Base-by-base conservation (phyloP, 768 basidiomycete genomes). In the Kwoniella sp. region DNA sequence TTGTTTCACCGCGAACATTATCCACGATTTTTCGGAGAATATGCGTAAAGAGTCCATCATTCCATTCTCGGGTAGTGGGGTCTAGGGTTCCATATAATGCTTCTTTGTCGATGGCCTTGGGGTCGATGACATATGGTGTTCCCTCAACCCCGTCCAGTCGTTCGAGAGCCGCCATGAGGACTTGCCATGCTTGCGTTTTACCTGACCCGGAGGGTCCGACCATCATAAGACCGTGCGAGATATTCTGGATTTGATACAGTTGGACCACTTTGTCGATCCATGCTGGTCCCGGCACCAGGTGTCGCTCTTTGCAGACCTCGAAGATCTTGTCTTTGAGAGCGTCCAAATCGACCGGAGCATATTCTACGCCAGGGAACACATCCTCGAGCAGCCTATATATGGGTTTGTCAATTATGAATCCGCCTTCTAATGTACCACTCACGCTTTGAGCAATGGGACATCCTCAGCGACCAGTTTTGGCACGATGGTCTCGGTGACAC, bases 141-240 rank as follows among this genome's bases (percentile, higher is more conserved):
- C 96, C 93, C 81, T 99, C 96, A 50, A 87, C 83, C 29, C 93
- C 94, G 79, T 97, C 94, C 28, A 97, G 83, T 13, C 91, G 86
- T 79, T 96, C 92, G 55, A 98, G 84, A 0, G 96, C 95, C 8
- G 88, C 86, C 28, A 99, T 85, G 2, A 99, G 85, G 48, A 97
- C 92, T 74, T 90, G 90, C 96, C 96, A 98, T 0, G 96, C 94
- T 70, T 93, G 91, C 1, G 91, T 95, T 82, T 99, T 99, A 30
- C 96, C 96, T 54, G 87, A 93, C 28, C 95, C 96, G 12, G 96
- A 97, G 0, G 96, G 89, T 0, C 96, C 95, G 29, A 99, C 96
- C 93, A 99, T 96, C 96, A 99, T 98, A 47, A 99, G 84, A 82
- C 96, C 96, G 81, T 99, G 96, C 73, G 98, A 95, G 68, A 98